Base-by-base conservation (phyloP, 2,329 filamentous ascomycete genomes). In the Ceratocystis variospora region DNA sequence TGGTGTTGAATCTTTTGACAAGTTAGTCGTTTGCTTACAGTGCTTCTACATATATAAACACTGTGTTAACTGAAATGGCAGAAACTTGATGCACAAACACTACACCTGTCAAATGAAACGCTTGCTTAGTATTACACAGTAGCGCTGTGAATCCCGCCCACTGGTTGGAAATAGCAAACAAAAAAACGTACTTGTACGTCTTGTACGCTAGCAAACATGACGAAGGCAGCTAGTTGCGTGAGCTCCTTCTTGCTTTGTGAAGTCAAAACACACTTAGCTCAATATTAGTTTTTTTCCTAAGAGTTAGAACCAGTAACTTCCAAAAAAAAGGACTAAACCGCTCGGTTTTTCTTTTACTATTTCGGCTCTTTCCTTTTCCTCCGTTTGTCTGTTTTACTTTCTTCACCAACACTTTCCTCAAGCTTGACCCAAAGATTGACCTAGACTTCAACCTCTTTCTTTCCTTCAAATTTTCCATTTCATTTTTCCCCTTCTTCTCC, bases 371-470 rank as follows among this genome's bases (percentile, higher is more conserved):
- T 33, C 55, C 55, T 59, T 37, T n/a, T 59, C 31, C 28, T 59
- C 55, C 55, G 55, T 59, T 59, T 59, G 55, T 59, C 55, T 41
- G 37, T 41, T 59, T 59, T 17, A 31, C 17, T 25, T 59, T 8
- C 48, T 44, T 31, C 31, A 59, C 22, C 53, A 33, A 59, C 22
- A 8, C 61, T 19, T 46, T 8, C 37, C 33, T 53, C 48, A 53
- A 53, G 48, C 25, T 25, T 12, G 22, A 15, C 48, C 46, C 3
- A 4, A 53, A 28, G 19, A 53, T 53, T 2, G 5, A 25, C 48
- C 48, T 48, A 62, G 61, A 55, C 45, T 48, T n/a, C 57, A 19
- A 33, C 61, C 22, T 62, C 25, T 55, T 48, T 46, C 45, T n/a
- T 62, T 41, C 22, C 44, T 31, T 45, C 7, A 41, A 41, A 41